phyloP scores from a whole-genome alignment of 306 rosid genomes.

The Cicer arietinum region DNA sequence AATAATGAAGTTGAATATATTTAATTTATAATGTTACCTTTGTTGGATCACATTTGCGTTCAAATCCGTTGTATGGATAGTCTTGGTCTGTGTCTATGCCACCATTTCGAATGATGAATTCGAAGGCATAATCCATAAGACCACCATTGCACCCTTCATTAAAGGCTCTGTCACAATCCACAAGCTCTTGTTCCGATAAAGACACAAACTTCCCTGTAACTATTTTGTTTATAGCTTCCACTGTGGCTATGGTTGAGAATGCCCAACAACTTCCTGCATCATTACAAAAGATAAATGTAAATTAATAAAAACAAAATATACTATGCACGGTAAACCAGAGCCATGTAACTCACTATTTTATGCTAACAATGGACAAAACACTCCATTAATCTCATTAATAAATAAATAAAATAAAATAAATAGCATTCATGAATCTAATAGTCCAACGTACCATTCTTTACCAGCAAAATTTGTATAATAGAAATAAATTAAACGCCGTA shows the following conservation, averaged over 20 bases:
- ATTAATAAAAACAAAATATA: neutral
- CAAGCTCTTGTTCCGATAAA: slow-evolving; percentile 90
- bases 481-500: neutral
- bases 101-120: slow-evolving; percentile 80
- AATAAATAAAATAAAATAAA: neutral
- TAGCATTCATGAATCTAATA: neutral
- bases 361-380: no score
- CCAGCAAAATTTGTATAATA: neutral
- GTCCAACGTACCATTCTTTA: neutral
- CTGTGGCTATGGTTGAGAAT: slow-evolving; percentile 81
- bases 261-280: slow-evolving; percentile 95
- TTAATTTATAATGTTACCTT: slow-evolving; percentile 16
- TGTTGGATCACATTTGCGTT: slow-evolving; percentile 61
- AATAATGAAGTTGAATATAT: no score
- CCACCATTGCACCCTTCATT: slow-evolving; percentile 91
- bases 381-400: no score
- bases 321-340: no score
- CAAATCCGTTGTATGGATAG: slow-evolving; percentile 73
- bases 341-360: no score
- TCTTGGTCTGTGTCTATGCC: slow-evolving; percentile 87
- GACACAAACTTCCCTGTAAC: slow-evolving; percentile 74
- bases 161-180: slow-evolving; percentile 72
- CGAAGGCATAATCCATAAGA: slow-evolving; percentile 86
- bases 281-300: neutral
- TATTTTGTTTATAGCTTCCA: slow-evolving; percentile 84